Percentiles rank a stretch among this genome's conserved stretches.
Evolutionary conservation across 192 early-diverging fungal species (phyloP).

Genomic region (Backusella luteola): DNA sequence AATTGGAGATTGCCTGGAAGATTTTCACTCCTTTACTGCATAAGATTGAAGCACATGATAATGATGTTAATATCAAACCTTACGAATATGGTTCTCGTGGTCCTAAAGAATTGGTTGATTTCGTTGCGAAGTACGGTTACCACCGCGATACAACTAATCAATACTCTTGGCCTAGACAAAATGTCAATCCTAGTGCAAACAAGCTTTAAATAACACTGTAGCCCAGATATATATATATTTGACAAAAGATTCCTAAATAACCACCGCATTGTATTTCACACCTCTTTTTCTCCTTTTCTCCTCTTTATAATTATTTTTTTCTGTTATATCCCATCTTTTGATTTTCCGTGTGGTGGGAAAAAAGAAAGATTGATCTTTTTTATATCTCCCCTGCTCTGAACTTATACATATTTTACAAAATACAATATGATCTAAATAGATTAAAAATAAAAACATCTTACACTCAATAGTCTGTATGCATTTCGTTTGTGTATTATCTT

Average conservation of each 20-base stretch:
- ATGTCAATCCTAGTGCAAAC: constrained; percentile 4
- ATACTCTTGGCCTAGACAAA: constrained; percentile 13
- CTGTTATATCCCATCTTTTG: constrained; percentile 6
- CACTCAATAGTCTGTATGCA: neutral
- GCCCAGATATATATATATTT: neutral
- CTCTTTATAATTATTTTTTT: neutral
- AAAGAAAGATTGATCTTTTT: neutral
- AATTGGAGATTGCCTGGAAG: constrained; percentile 95
- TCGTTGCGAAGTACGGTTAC: constrained; percentile 59
- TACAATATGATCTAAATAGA: neutral
- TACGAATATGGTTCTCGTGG: constrained; percentile 87
- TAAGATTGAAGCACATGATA: constrained; percentile 65
- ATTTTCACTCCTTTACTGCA: constrained; percentile 97
- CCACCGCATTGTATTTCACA: neutral
- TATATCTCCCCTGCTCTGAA: neutral
- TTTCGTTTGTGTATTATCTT: neutral
- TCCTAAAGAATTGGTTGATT: constrained; percentile 74
- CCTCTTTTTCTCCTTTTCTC: neutral
- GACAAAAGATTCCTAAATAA: neutral
- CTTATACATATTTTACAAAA: constrained; percentile 1
- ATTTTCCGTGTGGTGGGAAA: neutral
- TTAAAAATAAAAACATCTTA: neutral
- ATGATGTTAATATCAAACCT: constrained; percentile 49
- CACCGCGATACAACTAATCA: neutral
- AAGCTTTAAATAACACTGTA: constrained; percentile 3